Percentiles rank a stretch among this genome's conserved stretches.
Conservation (phyloP, 257 asterid species). For the Ligustrum vulgare region DNA sequence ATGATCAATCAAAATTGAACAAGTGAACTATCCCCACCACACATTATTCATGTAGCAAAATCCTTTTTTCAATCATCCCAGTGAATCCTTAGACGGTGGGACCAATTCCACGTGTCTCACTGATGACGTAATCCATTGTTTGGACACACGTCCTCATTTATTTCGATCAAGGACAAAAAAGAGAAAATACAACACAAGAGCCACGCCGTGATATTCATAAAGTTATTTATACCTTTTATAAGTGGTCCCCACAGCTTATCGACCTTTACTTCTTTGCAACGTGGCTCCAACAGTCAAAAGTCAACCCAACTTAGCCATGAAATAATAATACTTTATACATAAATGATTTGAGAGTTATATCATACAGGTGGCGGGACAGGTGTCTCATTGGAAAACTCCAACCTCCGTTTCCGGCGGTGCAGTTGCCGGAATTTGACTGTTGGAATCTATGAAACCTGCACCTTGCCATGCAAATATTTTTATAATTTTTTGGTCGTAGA, state of each 20-base stretch:
- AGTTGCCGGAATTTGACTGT: conserved; percentile 47
- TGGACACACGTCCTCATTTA: conserved; percentile 12
- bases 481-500: background rate
- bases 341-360: conserved; percentile 22
- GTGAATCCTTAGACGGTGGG: conserved; percentile 13
- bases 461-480: background rate
- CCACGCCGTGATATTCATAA: conserved; percentile 35
- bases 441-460: conserved; percentile 49
- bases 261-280: conserved; percentile 25
- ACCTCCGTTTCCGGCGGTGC: conserved; percentile 44
- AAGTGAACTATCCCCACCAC: too few species aligned
- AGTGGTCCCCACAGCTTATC: conserved; percentile 25
- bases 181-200: conserved; percentile 24
- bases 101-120: conserved; percentile 29
- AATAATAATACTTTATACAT: conserved; percentile 6
- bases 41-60: too few species aligned
- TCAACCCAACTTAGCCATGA: conserved; percentile 19
- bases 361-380: conserved; percentile 29
- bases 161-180: conserved; percentile 12
- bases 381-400: conserved; percentile 31
- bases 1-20: too few species aligned
- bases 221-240: background rate
- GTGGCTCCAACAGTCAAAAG: conserved; percentile 30
- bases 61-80: too few species aligned
- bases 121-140: conserved; percentile 22